These are phyloP conservation scores for Protomyces macrosporus DNA, from an alignment of 1,139 yeast species.

Conservation along the genomic window DNA sequence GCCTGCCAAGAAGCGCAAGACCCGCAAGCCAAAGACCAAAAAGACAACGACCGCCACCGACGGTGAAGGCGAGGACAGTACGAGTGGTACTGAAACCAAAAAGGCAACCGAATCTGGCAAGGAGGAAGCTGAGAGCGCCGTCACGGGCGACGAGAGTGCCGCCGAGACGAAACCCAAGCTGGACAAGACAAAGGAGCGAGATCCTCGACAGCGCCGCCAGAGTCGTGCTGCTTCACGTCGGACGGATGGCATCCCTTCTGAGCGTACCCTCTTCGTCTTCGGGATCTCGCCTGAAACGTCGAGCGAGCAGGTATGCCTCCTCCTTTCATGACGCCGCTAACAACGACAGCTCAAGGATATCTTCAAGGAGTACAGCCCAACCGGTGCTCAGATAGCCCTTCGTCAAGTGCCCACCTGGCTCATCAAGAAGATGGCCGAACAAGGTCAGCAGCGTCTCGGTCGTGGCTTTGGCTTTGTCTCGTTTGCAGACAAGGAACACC, in stretches of 20 bases:
- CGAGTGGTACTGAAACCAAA: constrained; percentile 30
- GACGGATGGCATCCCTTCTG: constrained; percentile 39
- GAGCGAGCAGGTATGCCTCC: constrained; percentile 28
- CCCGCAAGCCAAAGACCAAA: background rate
- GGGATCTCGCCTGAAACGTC: constrained; percentile 43
- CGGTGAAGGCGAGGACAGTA: constrained; percentile 42
- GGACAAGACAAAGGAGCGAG: background rate
- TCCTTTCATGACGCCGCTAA: background rate
- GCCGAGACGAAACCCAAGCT: background rate
- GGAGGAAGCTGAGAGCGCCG: background rate
- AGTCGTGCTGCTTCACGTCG: constrained; percentile 16
- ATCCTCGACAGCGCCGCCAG: constrained; percentile 11
- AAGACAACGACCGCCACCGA: background rate
- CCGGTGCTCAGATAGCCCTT: constrained; percentile 33
- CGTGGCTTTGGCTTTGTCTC: constrained; percentile 53
- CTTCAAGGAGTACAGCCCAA: constrained; percentile 43
- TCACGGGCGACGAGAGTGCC: background rate
- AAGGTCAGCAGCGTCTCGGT: constrained; percentile 37
- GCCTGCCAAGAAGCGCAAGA: background rate
- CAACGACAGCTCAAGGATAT: constrained; percentile 29
- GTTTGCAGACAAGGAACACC: constrained; percentile 45
- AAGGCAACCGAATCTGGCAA: background rate
- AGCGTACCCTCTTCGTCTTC: constrained; percentile 51
- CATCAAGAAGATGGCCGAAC: constrained; percentile 39
- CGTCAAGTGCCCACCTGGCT: constrained; percentile 44